phyloP scores from a whole-genome alignment of 345 rosid species.

The sweet orange (Citrus sinensis) region DNA sequence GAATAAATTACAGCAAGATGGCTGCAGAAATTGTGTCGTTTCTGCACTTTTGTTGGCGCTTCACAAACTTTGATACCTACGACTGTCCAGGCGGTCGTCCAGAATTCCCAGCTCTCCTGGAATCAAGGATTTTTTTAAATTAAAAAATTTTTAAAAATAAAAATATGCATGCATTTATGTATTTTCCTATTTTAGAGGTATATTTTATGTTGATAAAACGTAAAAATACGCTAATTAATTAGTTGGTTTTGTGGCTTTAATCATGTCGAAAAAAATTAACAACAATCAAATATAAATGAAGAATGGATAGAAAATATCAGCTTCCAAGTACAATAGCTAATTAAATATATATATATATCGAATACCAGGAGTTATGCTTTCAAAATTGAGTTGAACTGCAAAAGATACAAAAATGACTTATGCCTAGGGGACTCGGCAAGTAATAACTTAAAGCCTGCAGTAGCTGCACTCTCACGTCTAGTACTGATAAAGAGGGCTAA shows the following conservation, averaged over 20 bases:
- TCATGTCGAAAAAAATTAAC: not conserved
- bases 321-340: too few species aligned
- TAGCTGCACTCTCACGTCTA: not conserved
- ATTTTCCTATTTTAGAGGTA: not conserved
- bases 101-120: constrained; percentile 56
- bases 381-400: not conserved
- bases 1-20: constrained; percentile 24
- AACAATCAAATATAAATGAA: not conserved
- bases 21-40: constrained; percentile 11
- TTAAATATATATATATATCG: too few species aligned
- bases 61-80: constrained; percentile 19
- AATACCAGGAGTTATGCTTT: too few species aligned
- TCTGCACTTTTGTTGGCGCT: constrained; percentile 1
- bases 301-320: not conserved
- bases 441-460: not conserved
- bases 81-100: constrained; percentile 49
- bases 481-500: not conserved
- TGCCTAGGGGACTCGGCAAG: not conserved
- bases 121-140: not conserved
- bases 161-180: not conserved
- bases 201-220: too few species aligned
- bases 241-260: too few species aligned
- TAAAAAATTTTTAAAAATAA: not conserved
- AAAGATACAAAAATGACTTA: not conserved
- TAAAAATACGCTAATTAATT: too few species aligned